Base-by-base conservation (phyloP, 768 basidiomycete species). In the Hericium coralloides region DNA sequence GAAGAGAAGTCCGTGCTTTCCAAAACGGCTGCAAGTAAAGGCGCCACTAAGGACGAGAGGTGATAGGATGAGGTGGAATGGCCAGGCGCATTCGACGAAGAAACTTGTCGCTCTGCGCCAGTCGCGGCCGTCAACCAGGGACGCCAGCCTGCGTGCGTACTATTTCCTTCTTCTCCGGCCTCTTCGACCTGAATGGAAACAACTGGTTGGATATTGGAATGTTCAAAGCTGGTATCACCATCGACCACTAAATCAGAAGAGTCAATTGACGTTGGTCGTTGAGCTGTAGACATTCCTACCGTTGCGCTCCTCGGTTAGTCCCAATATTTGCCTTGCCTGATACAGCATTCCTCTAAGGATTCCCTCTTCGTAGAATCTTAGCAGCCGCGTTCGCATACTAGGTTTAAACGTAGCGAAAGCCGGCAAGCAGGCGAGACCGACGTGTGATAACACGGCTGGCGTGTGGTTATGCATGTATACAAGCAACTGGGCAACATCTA, bases 401-500 rank as follows among this genome's bases (percentile, higher is more conserved):
- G 69, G 65, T 4, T 69, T 75, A 70, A 92, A 92, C 23, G 85
- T 83, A 36, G 76, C 73, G 60, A 93, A 85, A 0, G 87, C 85
- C 6, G 86, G 87, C n/a, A 92, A 77, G 55, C 91, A 70, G 15
- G 84, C 83, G 55, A 84, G 79, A 0, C 80, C 83, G 53, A 92
- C 79, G 47, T 79, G 77, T 5, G 83, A 79, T 48, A 82, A 69
- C 20, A 82, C 71, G 41, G 74, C 69, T 3, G 81, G 74, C 52
- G 80, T 77, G 56, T 76, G 73, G 6, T 74, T 72, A 60, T 86
- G 80, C 26, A 73, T 70, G 57, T 82, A 74, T 22, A 83, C 69
- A 23, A 94, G 76, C 60, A 83, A 79, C 58, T 81, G 80, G 3
- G 87, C 87, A 20, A 92, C 78, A 67, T 91, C 88, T 36, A 94